phyloP scores from a whole-genome alignment of 306 rosid genomes.

The Corylus americana region DNA sequence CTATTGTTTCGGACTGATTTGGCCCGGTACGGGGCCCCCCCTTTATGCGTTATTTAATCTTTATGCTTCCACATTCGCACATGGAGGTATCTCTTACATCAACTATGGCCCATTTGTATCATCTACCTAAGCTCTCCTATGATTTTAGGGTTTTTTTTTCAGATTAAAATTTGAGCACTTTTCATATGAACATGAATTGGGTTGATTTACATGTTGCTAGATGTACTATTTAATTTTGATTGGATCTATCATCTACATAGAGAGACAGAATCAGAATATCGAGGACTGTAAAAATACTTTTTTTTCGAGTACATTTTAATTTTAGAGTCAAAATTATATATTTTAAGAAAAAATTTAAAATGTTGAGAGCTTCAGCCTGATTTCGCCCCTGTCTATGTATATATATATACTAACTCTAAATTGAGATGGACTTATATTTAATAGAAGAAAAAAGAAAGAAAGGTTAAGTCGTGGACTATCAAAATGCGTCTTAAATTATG shows the following conservation, averaged over 20 bases:
- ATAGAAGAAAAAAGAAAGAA: not conserved
- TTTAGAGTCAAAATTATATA: too few relatives aligned
- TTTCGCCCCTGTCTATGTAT: too few relatives aligned
- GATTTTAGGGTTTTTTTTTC: not conserved
- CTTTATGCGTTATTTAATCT: not conserved
- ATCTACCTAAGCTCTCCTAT: not conserved
- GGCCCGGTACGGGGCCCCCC: not conserved
- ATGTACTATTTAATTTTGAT: too few relatives aligned
- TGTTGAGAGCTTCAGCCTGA: too few relatives aligned
- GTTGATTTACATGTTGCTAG: not conserved
- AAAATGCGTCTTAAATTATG: not conserved
- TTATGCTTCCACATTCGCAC: slow-evolving; percentile 9
- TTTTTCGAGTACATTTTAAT: too few relatives aligned
- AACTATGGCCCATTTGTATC: not conserved
- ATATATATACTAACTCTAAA: not conserved
- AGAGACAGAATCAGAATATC: too few relatives aligned
- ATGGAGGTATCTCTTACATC: slow-evolving; percentile 15
- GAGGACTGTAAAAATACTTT: too few relatives aligned
- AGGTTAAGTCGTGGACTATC: not conserved
- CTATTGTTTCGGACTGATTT: not conserved
- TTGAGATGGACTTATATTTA: not conserved
- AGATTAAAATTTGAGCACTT: not conserved
- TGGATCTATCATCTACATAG: too few relatives aligned
- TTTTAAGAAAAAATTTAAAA: not conserved
- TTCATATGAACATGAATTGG: not conserved